phyloP scores from a whole-genome alignment of 805 yeast genomes.

The Yarrowia divulgata region DNA sequence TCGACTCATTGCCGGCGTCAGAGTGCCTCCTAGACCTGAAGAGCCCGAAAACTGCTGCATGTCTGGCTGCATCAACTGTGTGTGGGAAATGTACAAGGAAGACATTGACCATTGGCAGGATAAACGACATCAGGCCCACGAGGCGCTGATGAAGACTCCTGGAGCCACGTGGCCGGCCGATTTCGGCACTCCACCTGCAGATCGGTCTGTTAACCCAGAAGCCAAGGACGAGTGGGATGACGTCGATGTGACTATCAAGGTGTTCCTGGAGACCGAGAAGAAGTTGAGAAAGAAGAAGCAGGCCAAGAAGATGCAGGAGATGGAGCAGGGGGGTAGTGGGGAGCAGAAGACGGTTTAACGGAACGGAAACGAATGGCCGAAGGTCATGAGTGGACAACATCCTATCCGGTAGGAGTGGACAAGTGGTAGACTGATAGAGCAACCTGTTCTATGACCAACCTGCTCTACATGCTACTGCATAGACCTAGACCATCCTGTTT shows the following conservation, averaged over 20 bases:
- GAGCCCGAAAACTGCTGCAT: constrained; percentile 97
- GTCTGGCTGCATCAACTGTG: constrained; percentile 97
- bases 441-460: no score
- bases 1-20: constrained; percentile 64
- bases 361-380: not conserved
- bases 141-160: constrained; percentile 52
- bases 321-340: not conserved
- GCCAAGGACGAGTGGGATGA: constrained; percentile 59
- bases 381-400: constrained; percentile 4
- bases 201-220: constrained; percentile 19
- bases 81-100: constrained; percentile 92
- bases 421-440: no score
- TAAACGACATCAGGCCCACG: constrained; percentile 65
- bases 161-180: constrained; percentile 68
- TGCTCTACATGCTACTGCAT: no score
- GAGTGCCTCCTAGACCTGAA: constrained; percentile 80
- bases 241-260: constrained; percentile 78
- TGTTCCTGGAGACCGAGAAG: constrained; percentile 84
- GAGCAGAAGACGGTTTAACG: not conserved
- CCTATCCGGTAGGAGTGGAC: not conserved
- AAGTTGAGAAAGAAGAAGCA: constrained; percentile 57
- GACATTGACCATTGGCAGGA: constrained; percentile 84
- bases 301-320: constrained; percentile 29
- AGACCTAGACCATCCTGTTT: no score
- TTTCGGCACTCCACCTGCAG: constrained; percentile 61